A percentile compares a stretch with the other conserved stretches of the same genome.
These are phyloP conservation scores for Phytophthora citrophthora DNA, from an alignment of 352 stramenopile genomes.

Conservation along the genomic window DNA sequence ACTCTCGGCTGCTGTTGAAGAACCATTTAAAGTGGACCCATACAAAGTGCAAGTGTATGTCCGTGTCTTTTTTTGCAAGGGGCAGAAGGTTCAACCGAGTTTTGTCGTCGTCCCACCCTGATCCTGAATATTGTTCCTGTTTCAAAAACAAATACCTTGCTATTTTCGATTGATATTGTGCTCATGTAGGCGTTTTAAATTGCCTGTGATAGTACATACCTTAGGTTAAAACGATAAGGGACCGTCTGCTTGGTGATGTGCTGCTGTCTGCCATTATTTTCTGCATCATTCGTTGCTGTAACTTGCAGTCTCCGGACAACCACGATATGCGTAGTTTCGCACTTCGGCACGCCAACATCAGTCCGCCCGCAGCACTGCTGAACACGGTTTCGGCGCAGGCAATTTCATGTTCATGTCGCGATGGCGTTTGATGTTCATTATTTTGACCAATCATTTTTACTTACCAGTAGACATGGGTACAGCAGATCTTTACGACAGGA, in stretches of 20 bases:
- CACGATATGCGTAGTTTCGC: not conserved
- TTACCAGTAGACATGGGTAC: not conserved
- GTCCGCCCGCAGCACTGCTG: not conserved
- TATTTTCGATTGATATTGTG: not conserved
- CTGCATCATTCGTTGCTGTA: not conserved
- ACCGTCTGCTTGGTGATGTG: not conserved
- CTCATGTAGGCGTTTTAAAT: not conserved
- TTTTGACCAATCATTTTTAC: not conserved
- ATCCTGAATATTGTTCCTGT: not conserved
- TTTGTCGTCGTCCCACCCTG: constrained; percentile 8
- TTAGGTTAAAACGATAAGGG: not conserved
- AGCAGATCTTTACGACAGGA: not conserved
- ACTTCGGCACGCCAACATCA: not conserved
- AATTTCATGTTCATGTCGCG: not conserved
- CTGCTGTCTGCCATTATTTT: not conserved
- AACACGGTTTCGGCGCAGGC: not conserved
- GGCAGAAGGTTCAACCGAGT: constrained; percentile 11
- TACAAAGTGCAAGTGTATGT: constrained; percentile 22
- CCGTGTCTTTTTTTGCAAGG: constrained; percentile 15
- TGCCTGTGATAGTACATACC: not conserved
- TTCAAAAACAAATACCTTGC: not conserved
- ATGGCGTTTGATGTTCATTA: not conserved
- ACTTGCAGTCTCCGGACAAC: not conserved
- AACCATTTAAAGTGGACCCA: not conserved
- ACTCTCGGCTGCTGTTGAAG: constrained; percentile 19